Base-by-base conservation (phyloP, 1,139 yeast species). In the Scheffersomyces quercinus region DNA sequence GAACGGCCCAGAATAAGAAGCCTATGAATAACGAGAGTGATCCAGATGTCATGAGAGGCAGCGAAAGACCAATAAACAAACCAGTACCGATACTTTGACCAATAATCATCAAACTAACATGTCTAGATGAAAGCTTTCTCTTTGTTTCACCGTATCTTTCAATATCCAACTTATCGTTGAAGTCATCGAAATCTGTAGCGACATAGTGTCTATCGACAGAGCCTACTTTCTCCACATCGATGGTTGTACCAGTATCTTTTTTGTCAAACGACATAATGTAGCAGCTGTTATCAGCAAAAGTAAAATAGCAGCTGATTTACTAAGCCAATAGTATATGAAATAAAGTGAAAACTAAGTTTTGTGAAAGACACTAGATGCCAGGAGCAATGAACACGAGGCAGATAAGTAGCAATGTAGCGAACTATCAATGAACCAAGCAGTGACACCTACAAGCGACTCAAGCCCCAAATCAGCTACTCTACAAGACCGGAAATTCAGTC, bases 41-140 rank as follows among this genome's bases (percentile, higher is more conserved):
- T 8, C 77, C 77, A 6, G 68, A 59, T 3, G 62, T 59, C 42
- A 59, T 60, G 42, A 71, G 60, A 2, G 75, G 74, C 3, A 62
- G 43, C 13, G 66, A 57, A 39, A 70, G 53, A 14, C 75, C 74
- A 31, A 71, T 58, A 52, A 70, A 75, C 37, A 75, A 59, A 40
- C 81, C 82, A 3, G 79, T 69, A 28, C 81, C 81, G 38, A 77
- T 73, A 44, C 74, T 63, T 44, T 77, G 79, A n/a, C 82, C 81
- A 38, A 77, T 70, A 39, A 77, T 73, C 67, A 77, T 73, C 52
- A 77, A 65, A 36, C 73, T 64, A 15, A 77, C 71, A 56, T 77
- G 82, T 37, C 82, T 64, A 10, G 72, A 59, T 35, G 65, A 63
- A 36, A 77, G 60, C 37, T 67, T 67, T 48, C 80, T 62, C 45